These are phyloP conservation scores for Apium graveolens DNA, from an alignment of 129 eudicot species.

Conservation along the genomic window DNA sequence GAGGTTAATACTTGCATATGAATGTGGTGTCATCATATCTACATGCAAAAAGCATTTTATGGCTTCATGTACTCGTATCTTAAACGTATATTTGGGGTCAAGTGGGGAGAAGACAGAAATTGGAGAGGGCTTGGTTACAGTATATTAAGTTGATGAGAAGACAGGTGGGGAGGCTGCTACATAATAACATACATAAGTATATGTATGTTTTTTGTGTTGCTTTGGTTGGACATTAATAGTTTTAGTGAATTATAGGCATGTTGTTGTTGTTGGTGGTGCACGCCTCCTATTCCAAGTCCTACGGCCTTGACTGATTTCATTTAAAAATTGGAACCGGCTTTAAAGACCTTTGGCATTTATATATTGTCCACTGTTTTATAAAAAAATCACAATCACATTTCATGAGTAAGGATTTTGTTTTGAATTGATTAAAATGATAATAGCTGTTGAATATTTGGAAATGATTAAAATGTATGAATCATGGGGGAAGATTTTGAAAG, in stretches of 20 bases:
- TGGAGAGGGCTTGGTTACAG: not conserved
- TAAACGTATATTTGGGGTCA: not conserved
- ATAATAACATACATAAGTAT: not conserved
- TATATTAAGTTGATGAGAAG: slow-evolving; percentile 16
- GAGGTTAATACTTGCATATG: not conserved
- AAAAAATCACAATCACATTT: not conserved
- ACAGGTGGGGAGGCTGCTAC: not conserved
- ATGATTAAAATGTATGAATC: not conserved
- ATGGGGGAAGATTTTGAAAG: not conserved
- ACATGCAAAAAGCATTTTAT: not conserved
- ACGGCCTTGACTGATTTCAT: slow-evolving; percentile 19
- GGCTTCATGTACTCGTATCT: not conserved
- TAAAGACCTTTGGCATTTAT: not conserved
- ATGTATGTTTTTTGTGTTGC: slow-evolving; percentile 19
- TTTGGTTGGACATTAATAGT: slow-evolving; percentile 28
- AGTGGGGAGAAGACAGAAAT: not conserved
- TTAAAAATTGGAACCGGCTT: not conserved
- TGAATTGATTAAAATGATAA: not conserved
- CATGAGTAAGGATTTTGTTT: not conserved
- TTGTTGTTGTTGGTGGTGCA: too few relatives aligned
- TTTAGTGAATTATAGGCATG: slow-evolving; percentile 21
- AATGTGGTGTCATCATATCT: not conserved
- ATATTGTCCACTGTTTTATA: too few relatives aligned
- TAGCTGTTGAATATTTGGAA: not conserved
- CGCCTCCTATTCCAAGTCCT: slow-evolving; percentile 23